These are phyloP conservation scores for Biscogniauxia sp. DNA, from an alignment of 2,329 filamentous ascomycete genomes.

Conservation along the genomic window DNA sequence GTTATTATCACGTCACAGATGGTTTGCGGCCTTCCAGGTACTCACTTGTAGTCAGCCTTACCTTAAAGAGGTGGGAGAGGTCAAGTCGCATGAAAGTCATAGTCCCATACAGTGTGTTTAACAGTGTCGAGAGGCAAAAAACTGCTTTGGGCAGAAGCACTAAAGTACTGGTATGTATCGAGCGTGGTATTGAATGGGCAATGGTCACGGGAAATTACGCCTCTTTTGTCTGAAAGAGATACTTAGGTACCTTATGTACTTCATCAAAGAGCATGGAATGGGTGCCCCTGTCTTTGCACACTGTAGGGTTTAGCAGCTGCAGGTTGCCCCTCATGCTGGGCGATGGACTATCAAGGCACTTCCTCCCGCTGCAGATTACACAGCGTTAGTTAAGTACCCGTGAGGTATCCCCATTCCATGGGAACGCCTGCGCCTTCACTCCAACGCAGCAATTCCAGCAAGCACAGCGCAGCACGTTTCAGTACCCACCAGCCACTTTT, in stretches of 20 bases:
- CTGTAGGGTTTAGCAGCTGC: conserved; percentile 5
- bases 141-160: background rate
- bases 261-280: background rate
- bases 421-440: background rate
- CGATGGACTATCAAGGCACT: background rate
- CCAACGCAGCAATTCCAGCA: background rate
- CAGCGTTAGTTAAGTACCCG: background rate
- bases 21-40: conserved; percentile 1
- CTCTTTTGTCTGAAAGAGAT: background rate
- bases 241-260: too few species aligned
- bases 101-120: background rate
- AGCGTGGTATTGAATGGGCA: too few species aligned
- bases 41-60: background rate
- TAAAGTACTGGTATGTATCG: too few species aligned
- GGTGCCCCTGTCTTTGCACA: background rate
- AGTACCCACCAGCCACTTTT: background rate
- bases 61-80: too few species aligned
- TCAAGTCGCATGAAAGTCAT: background rate
- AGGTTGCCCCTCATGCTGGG: conserved; percentile 10
- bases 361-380: background rate
- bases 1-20: conserved; percentile 1
- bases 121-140: background rate
- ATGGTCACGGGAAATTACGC: background rate
- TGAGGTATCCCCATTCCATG: background rate
- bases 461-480: background rate